These are phyloP conservation scores for Kodamaea hsintzibuensis DNA, from an alignment of 805 yeast species.

Conservation along the genomic window DNA sequence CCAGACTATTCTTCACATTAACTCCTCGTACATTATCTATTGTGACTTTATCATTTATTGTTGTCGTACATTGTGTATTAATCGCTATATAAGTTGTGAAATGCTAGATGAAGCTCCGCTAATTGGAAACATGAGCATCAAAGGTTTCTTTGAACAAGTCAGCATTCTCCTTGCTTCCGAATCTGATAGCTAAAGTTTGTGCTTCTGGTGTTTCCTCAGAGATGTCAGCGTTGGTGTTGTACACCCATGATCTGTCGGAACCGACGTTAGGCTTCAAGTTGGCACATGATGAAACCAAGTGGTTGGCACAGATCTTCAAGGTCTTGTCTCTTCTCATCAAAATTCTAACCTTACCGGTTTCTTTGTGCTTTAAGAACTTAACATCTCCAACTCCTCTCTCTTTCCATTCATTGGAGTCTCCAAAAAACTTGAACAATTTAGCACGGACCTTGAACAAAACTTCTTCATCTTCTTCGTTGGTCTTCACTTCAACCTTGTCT, in stretches of 20 bases:
- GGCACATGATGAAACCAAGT: conserved; percentile 80
- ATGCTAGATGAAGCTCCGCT: neutral
- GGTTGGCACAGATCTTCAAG: conserved; percentile 97
- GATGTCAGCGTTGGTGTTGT: conserved; percentile 83
- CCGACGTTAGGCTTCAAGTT: conserved; percentile 91
- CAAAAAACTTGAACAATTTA: conserved; percentile 86
- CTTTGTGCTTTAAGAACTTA: conserved; percentile 88
- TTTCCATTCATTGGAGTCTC: conserved; percentile 92
- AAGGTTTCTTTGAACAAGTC: conserved; percentile 93
- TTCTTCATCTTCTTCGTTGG: conserved; percentile 91
- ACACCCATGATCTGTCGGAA: conserved; percentile 98
- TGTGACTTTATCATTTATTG: no score
- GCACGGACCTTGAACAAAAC: conserved; percentile 86
- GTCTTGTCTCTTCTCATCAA: conserved; percentile 99
- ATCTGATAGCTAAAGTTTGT: conserved; percentile 93
- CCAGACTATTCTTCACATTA: no score
- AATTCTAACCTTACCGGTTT: conserved; percentile 78
- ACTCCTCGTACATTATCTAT: no score
- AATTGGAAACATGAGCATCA: conserved; percentile 43
- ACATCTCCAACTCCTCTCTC: conserved; percentile 99
- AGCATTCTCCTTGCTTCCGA: conserved; percentile 89
- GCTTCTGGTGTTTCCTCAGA: conserved; percentile 90
- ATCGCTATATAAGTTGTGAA: neutral
- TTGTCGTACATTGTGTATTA: neutral
- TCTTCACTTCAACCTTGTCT: conserved; percentile 94